A percentile compares a stretch with the other conserved stretches of the same genome.
phyloP scores from a whole-genome alignment of 805 yeast species.

The Clavispora phyllophila region DNA sequence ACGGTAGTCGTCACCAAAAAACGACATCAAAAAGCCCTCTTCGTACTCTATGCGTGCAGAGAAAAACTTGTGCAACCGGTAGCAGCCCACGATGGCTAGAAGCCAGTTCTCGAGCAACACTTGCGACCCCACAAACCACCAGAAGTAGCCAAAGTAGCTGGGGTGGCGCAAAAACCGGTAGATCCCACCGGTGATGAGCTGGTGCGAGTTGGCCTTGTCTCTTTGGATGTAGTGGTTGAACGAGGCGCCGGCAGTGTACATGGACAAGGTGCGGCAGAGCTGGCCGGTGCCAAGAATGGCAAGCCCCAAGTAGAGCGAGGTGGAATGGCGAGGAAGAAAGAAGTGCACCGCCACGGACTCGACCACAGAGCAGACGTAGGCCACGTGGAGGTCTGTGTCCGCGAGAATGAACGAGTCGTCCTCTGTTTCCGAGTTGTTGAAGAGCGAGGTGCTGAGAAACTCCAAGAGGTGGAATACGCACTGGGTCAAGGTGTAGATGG shows the following conservation, averaged over 20 bases:
- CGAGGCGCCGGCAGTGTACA: conserved; percentile 82
- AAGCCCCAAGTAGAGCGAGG: conserved; percentile 39
- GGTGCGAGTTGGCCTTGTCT: conserved; percentile 49
- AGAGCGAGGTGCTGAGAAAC: conserved; percentile 72
- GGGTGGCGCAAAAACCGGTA: conserved; percentile 77
- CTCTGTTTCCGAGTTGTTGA: conserved; percentile 60
- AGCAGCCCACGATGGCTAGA: conserved; percentile 47
- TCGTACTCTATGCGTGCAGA: conserved; percentile 61
- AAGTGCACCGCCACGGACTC: not conserved
- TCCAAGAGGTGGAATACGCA: conserved; percentile 76
- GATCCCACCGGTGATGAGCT: conserved; percentile 67
- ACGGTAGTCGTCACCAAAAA: conserved; percentile 67
- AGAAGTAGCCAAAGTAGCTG: conserved; percentile 82
- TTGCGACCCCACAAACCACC: conserved; percentile 92
- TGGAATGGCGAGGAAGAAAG: not conserved
- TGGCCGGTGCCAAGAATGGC: conserved; percentile 57
- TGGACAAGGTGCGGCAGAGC: conserved; percentile 61
- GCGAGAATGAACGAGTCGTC: conserved; percentile 47
- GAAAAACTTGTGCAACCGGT: conserved; percentile 69
- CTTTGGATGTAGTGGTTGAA: conserved; percentile 77
- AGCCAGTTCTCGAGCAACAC: conserved; percentile 63
- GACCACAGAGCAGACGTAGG: conserved; percentile 13
- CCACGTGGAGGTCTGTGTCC: conserved; percentile 27
- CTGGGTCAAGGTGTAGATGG: conserved; percentile 10
- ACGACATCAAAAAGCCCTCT: conserved; percentile 56